These are phyloP conservation scores for Fusarium ambrosium DNA, from an alignment of 2,329 filamentous ascomycete species.

Conservation along the genomic window DNA sequence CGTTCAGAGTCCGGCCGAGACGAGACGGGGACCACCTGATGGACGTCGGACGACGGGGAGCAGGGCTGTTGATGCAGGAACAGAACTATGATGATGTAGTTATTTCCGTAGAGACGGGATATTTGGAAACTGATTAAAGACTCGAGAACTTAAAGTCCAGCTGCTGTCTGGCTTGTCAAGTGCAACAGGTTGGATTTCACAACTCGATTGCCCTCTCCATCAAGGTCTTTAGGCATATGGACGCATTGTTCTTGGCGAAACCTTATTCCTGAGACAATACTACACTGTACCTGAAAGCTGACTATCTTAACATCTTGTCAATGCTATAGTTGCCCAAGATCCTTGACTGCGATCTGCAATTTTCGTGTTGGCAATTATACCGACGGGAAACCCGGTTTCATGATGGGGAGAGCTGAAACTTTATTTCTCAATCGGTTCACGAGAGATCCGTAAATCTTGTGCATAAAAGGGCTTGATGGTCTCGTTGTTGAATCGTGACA, in stretches of 20 bases:
- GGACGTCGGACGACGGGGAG: background rate
- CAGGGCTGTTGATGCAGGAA: background rate
- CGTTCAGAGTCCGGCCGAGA: background rate
- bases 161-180: fast-evolving
- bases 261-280: background rate
- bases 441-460: background rate
- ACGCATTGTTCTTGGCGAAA: background rate
- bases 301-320: background rate
- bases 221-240: background rate
- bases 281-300: background rate
- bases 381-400: background rate
- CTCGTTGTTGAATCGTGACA: background rate
- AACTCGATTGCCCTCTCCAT: background rate
- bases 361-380: background rate
- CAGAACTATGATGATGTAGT: background rate
- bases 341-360: background rate
- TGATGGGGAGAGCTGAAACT: background rate
- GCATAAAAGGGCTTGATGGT: background rate
- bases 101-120: background rate
- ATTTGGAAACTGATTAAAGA: background rate
- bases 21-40: background rate
- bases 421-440: background rate
- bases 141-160: background rate
- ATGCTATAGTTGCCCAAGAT: background rate
- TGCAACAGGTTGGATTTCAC: no score